Evolutionary conservation across 2,329 filamentous ascomycete species (phyloP).

Genomic region (Trichoderma aggressivum): DNA sequence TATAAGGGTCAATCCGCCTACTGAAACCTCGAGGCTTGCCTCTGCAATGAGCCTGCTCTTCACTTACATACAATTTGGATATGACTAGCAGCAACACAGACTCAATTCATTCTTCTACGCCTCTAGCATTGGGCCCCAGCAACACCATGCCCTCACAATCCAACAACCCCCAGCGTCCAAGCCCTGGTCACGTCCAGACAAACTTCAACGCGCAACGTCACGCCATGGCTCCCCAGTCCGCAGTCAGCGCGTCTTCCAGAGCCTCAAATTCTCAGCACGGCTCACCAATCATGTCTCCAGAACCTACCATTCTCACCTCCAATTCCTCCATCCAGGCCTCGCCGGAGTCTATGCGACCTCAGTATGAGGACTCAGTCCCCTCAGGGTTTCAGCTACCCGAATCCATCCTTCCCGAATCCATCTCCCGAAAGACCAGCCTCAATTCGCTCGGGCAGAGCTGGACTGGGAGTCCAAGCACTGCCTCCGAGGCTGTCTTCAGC

Average conservation of each 20-base stretch:
- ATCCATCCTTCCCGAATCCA: slow-evolving; percentile 50
- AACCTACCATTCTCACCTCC: slow-evolving; percentile 50
- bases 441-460: slow-evolving; percentile 63
- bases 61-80: slow-evolving; percentile 19
- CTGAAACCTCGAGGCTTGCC: slow-evolving; percentile 27
- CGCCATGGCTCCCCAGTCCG: slow-evolving; percentile 46
- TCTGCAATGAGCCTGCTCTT: slow-evolving; percentile 26
- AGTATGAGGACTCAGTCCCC: slow-evolving; percentile 50
- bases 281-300: slow-evolving; percentile 57
- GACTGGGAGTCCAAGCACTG: slow-evolving; percentile 54
- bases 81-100: slow-evolving; percentile 29
- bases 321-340: slow-evolving; percentile 65
- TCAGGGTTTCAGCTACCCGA: slow-evolving; percentile 69
- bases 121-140: slow-evolving; percentile 28
- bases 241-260: slow-evolving; percentile 54
- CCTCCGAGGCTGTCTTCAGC: slow-evolving; percentile 40
- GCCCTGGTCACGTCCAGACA: slow-evolving; percentile 49
- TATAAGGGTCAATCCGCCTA: slow-evolving; percentile 40
- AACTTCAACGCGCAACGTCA: slow-evolving; percentile 39
- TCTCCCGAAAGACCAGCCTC: slow-evolving; percentile 53
- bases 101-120: slow-evolving; percentile 25
- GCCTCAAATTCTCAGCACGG: slow-evolving; percentile 53
- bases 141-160: slow-evolving; percentile 41
- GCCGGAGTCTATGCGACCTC: slow-evolving; percentile 58
- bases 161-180: slow-evolving; percentile 39